Evolutionary conservation across 306 rosid species (phyloP), one percentile per base, ranked within the genome.

Genomic region (Quercus ilex): DNA sequence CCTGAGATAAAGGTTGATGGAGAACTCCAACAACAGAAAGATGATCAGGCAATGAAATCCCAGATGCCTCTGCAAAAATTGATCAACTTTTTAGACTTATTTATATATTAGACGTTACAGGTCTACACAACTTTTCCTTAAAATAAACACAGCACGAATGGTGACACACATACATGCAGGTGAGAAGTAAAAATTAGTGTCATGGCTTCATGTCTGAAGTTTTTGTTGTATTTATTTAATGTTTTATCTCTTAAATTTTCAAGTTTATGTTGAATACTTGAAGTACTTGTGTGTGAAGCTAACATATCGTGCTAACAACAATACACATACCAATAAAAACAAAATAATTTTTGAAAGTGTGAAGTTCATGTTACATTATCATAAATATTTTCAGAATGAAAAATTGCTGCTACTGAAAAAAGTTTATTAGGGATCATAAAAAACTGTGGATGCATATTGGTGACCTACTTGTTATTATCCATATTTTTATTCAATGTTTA

Each of bases 11-110:
- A 74, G 94, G 93, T 85, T 89, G 94, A 72, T 88, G 97, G 67
- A 92, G 92, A 88, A 92, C 96, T 81, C 85, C 91, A 67, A 86
- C 91, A 74, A 92, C 97, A 53, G 94, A 83, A 84, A 91, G 91
- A 74, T 80, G 75, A 80, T 92, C 93, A 80, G 90, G 92, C 81
- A 90, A 73, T 60, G 79, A 84, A 83, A 92, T 83, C 60, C 93
- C 96, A 83, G 87, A 83, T 83, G 85, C 91, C 41, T 94, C 98
- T 94, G 92, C 85, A 87, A 75, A 75, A 81, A 80, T 64, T 10
- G 76, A 63, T 31, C 56, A 43, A 78, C 53, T 71, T 78, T 62
- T 87, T 58, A 25, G 62, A 73, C 75, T 28, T 72, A 72, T 74
- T 73, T 73, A 78, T 35, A 69, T 38, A 46, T 76, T 63, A 53